These are phyloP conservation scores for Fraxinus nigra DNA, from an alignment of 305 asterid genomes.

Conservation along the genomic window DNA sequence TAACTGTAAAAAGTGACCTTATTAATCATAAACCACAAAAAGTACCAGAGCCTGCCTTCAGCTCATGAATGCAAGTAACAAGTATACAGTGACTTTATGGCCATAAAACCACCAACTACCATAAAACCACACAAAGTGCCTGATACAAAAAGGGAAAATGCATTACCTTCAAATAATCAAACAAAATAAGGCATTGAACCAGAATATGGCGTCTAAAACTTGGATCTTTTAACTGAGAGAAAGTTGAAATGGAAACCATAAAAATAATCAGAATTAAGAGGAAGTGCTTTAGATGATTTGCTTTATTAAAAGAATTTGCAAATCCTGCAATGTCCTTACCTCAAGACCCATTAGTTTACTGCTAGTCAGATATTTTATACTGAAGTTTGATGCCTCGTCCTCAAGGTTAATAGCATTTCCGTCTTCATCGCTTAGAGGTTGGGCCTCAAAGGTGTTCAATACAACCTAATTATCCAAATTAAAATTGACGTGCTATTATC, in stretches of 20 bases:
- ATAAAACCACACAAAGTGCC: conserved; percentile 7
- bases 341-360: conserved; percentile 95
- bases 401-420: conserved; percentile 75
- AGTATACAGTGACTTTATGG: background rate
- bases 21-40: background rate
- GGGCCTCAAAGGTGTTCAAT: conserved; percentile 86
- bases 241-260: conserved; percentile 17
- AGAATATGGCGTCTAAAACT: conserved; percentile 90
- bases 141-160: conserved; percentile 14
- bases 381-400: conserved; percentile 89
- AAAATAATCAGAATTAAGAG: conserved; percentile 18
- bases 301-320: conserved; percentile 14
- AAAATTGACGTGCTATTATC: background rate
- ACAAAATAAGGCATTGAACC: conserved; percentile 93
- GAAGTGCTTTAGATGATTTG: conserved; percentile 19
- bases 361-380: conserved; percentile 93
- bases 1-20: background rate
- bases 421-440: conserved; percentile 91
- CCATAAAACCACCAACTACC: background rate
- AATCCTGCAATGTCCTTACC: conserved; percentile 40
- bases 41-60: background rate
- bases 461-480: conserved; percentile 56
- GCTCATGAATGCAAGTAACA: background rate
- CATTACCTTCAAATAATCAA: conserved; percentile 88
- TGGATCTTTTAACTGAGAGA: conserved; percentile 88